Percentiles rank a stretch among this genome's conserved stretches.
Evolutionary conservation across 768 basidiomycete genomes (phyloP).

Genomic region (Hericium coralloides): DNA sequence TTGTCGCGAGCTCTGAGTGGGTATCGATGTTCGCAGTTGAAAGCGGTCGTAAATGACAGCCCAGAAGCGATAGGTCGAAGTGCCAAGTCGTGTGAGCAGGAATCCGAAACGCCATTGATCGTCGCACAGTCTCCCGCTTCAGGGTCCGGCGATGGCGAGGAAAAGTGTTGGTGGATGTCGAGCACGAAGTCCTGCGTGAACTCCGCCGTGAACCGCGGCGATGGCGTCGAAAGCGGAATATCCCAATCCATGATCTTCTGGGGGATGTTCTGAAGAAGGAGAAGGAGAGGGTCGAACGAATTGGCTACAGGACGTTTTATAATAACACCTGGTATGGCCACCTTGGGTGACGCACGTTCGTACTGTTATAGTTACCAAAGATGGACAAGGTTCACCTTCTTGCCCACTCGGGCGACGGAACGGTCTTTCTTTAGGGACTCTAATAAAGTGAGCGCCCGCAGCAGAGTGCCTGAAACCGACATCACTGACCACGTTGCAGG

Average conservation of each 20-base stretch:
- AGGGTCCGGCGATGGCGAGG: too few relatives aligned
- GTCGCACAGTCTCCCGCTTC: too few relatives aligned
- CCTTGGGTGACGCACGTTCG: not conserved
- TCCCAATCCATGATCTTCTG: not conserved
- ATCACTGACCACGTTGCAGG: too few relatives aligned
- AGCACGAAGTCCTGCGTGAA: too few relatives aligned
- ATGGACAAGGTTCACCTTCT: too few relatives aligned
- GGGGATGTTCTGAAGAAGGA: not conserved
- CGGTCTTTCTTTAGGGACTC: too few relatives aligned
- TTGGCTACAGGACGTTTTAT: too few relatives aligned
- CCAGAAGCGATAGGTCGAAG: not conserved
- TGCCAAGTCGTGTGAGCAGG: not conserved
- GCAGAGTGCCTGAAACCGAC: too few relatives aligned
- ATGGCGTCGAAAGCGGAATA: not conserved
- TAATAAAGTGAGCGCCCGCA: too few relatives aligned
- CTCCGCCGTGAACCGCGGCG: not conserved
- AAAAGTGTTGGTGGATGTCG: too few relatives aligned
- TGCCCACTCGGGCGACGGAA: too few relatives aligned
- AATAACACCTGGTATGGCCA: too few relatives aligned
- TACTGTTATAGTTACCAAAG: not conserved
- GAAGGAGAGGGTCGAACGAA: not conserved
- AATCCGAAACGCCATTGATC: not conserved
- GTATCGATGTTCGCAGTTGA: not conserved
- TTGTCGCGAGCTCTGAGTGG: conserved; percentile 4
- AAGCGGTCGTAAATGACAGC: not conserved